Evolutionary conservation across 805 yeast genomes (phyloP).

Genomic region (Starmerella bombi): DNA sequence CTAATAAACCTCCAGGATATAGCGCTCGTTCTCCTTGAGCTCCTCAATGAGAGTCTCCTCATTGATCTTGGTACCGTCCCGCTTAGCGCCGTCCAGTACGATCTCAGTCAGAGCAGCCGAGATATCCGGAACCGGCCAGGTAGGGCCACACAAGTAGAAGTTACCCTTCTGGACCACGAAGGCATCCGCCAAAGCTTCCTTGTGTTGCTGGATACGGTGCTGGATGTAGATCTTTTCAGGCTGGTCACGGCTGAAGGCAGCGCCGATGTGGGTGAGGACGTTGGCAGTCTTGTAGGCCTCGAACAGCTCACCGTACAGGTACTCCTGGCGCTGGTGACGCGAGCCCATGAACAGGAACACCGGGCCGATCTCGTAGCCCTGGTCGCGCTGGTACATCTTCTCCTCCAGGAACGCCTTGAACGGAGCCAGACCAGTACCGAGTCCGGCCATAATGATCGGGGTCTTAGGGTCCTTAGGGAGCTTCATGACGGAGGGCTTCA

Average conservation of each 20-base stretch:
- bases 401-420: conserved; percentile 96
- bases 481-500: conserved; percentile 95
- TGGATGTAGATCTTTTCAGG: conserved; percentile 89
- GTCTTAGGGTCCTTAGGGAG: conserved; percentile 75
- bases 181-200: conserved; percentile 62
- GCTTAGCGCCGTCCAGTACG: conserved; percentile 53
- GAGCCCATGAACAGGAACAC: conserved; percentile 82
- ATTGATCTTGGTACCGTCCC: conserved; percentile 54
- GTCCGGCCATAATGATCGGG: conserved; percentile 92
- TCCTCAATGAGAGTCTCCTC: conserved; percentile 75
- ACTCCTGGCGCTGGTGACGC: conserved; percentile 90
- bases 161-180: conserved; percentile 69
- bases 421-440: conserved; percentile 96
- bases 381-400: conserved; percentile 81
- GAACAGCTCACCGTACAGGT: conserved; percentile 92
- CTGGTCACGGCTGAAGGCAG: conserved; percentile 97
- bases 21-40: conserved; percentile 83
- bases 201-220: conserved; percentile 72
- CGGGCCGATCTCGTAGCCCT: conserved; percentile 81
- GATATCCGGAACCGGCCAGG: conserved; percentile 98
- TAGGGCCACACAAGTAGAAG: conserved; percentile 95
- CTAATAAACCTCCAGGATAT: conserved; percentile 84
- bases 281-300: conserved; percentile 93
- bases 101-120: conserved; percentile 81
- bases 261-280: conserved; percentile 84